Base-by-base conservation (phyloP, 2,329 filamentous ascomycete genomes). In the Chrysosporium keratinophilum region DNA sequence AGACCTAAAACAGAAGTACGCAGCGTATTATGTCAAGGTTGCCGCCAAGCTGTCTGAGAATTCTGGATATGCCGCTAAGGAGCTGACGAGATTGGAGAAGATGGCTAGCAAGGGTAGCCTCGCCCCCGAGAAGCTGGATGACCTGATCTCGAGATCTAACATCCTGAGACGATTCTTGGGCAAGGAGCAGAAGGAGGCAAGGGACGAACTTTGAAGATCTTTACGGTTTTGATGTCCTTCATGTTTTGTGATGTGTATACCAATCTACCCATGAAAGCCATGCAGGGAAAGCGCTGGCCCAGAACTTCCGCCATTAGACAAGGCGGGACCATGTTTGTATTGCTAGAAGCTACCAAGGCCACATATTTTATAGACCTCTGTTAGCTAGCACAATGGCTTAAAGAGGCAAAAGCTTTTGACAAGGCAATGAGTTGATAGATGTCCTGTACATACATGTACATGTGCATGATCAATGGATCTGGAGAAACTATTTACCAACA, bases 21-120 rank as follows among this genome's bases (percentile, higher is more conserved):
- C 88, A 45, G 80, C 90, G 72, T 98, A 98, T 80, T 97, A 98
- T 71, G 77, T 93, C 69, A 88, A 87, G 69, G 89, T 95, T 52
- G 85, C 93, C 57, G 81, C 87, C 68, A 97, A 96, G 82, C 75
- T 93, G 59, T 78, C 76, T 67, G 77, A 84, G 70, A 94, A 85
- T 73, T 78, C 85, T 57, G 84, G 77, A 50, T 96, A 88, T 66
- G 88, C 83, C 47, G 75, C 81, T 67, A 97, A 95, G 82, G 91
- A 97, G 78, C 76, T 90, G 58, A 78, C 82, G 57, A 81, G 91
- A 59, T 77, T 97, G 58, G 79, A 88, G 63, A 82, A 84, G 61
- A 80, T 97, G 61, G 74, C 96, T 58, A 79, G 81, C 72, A 95
- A 95, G 81, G 88, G 90, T 58, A 88, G 87, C 57, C 78, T 96